Conservation (phyloP, 1,284 basidiomycete species). For the Cutaneotrichosporon sp. region DNA sequence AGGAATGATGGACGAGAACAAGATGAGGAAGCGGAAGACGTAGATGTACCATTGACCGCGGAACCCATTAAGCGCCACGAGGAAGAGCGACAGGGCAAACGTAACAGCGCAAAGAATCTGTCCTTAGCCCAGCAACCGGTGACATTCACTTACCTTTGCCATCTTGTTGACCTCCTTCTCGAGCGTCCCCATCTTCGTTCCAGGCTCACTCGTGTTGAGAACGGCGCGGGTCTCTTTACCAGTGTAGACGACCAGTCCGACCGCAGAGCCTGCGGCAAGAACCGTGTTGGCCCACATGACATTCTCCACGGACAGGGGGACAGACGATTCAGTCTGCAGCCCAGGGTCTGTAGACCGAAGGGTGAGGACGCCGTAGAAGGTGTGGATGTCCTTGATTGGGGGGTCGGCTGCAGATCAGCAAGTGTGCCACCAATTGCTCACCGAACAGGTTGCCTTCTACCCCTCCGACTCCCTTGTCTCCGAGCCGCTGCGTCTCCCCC, state of each 20-base stretch:
- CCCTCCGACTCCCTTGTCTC: constrained; percentile 66
- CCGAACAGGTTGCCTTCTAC: constrained; percentile 84
- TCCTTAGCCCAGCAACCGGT: constrained; percentile 10
- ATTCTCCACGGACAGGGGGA: constrained; percentile 88
- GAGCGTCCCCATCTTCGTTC: constrained; percentile 88
- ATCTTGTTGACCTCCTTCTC: constrained; percentile 95
- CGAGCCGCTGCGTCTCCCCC: constrained; percentile 74
- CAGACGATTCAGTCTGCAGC: constrained; percentile 63
- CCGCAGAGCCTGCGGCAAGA: constrained; percentile 87
- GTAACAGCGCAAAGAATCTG: constrained; percentile 94
- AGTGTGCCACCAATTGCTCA: constrained; percentile 43
- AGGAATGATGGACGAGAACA: constrained; percentile 98
- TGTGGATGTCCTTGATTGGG: constrained; percentile 95
- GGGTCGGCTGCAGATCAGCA: constrained; percentile 68
- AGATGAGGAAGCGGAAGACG: constrained; percentile 92
- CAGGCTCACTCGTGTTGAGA: constrained; percentile 98
- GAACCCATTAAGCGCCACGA: constrained; percentile 96
- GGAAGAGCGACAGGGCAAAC: constrained; percentile 82
- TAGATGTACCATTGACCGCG: constrained; percentile 95
- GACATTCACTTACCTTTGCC: constrained; percentile 69
- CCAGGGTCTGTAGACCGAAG: constrained; percentile 60
- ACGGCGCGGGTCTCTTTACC: constrained; percentile 93
- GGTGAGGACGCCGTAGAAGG: constrained; percentile 91
- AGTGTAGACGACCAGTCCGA: constrained; percentile 93
- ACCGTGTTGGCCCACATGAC: constrained; percentile 98